Percentiles rank a stretch among this genome's conserved stretches.
Conservation (phyloP, 108 stramenopile species). For the Epipyxis sp. region DNA sequence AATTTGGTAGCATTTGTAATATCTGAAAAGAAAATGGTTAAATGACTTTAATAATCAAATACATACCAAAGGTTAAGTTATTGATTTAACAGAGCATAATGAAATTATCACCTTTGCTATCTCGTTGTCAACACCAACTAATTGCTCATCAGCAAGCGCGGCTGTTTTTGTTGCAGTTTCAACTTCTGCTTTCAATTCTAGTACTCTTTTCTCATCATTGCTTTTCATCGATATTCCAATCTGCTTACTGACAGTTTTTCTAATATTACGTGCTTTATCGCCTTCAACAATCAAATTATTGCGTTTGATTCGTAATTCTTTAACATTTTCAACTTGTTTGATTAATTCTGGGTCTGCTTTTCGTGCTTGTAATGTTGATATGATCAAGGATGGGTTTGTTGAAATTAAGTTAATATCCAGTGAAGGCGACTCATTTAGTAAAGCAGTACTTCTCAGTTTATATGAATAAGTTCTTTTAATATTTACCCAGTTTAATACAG, state of each 20-base stretch:
- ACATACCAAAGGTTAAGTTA: no score
- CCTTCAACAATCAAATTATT: slow-evolving; percentile 41
- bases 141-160: slow-evolving; percentile 39
- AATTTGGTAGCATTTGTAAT: slow-evolving; percentile 79
- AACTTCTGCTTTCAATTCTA: slow-evolving; percentile 42
- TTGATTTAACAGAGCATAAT: no score
- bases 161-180: slow-evolving; percentile 40
- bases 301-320: slow-evolving; percentile 45
- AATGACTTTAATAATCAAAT: no score
- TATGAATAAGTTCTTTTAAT: no score
- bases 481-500: no score
- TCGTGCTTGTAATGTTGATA: slow-evolving; percentile 38
- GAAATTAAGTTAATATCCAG: slow-evolving; percentile 43
- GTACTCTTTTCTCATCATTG: slow-evolving; percentile 38
- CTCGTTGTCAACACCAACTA: slow-evolving; percentile 59
- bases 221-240: slow-evolving; percentile 53
- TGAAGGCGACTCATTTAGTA: no score
- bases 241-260: slow-evolving; percentile 46
- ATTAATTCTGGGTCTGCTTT: slow-evolving; percentile 36
- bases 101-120: no score
- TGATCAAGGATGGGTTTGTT: slow-evolving; percentile 39
- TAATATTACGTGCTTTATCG: slow-evolving; percentile 38
- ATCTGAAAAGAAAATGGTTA: no score
- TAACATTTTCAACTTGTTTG: slow-evolving; percentile 22
- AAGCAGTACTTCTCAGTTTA: no score